These are phyloP conservation scores for Penicillium carneum DNA, from an alignment of 2,329 filamentous ascomycete species.

Conservation along the genomic window DNA sequence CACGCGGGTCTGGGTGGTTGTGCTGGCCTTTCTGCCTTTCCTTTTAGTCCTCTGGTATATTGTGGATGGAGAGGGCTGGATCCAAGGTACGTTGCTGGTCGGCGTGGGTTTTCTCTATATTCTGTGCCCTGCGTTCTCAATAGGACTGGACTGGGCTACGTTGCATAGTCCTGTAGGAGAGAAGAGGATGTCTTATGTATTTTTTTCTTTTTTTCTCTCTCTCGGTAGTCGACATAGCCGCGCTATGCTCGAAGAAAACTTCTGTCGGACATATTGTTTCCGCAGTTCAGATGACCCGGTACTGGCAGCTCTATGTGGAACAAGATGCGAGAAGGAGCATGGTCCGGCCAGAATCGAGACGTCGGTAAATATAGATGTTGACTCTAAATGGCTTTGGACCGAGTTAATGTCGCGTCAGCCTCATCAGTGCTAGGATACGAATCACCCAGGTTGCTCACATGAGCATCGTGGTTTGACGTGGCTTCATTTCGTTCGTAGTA, in stretches of 20 bases:
- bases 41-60: background rate
- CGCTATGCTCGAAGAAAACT: slow-evolving; percentile 18
- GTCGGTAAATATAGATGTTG: background rate
- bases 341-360: slow-evolving; percentile 11
- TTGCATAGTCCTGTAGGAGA: background rate
- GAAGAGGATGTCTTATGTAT: background rate
- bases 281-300: slow-evolving; percentile 32
- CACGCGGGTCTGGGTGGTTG: slow-evolving; percentile 8
- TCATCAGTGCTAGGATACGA: slow-evolving; percentile 19
- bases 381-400: background rate
- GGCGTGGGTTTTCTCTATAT: background rate
- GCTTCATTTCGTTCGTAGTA: slow-evolving; percentile 27
- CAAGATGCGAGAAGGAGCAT: slow-evolving; percentile 11
- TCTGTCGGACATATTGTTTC: slow-evolving; percentile 16
- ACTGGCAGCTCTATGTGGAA: slow-evolving; percentile 26
- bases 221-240: slow-evolving; percentile 28
- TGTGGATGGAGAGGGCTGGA: background rate
- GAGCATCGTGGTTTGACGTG: slow-evolving; percentile 31
- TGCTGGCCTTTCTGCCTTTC: background rate
- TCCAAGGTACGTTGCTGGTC: slow-evolving; percentile 8
- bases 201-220: background rate
- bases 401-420: slow-evolving; percentile 16
- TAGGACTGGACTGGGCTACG: slow-evolving; percentile 1
- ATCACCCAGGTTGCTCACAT: slow-evolving; percentile 26
- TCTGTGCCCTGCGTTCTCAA: slow-evolving; percentile 21